Conservation (phyloP, 2,329 filamentous ascomycete genomes). For the Corinectria fuckeliana region DNA sequence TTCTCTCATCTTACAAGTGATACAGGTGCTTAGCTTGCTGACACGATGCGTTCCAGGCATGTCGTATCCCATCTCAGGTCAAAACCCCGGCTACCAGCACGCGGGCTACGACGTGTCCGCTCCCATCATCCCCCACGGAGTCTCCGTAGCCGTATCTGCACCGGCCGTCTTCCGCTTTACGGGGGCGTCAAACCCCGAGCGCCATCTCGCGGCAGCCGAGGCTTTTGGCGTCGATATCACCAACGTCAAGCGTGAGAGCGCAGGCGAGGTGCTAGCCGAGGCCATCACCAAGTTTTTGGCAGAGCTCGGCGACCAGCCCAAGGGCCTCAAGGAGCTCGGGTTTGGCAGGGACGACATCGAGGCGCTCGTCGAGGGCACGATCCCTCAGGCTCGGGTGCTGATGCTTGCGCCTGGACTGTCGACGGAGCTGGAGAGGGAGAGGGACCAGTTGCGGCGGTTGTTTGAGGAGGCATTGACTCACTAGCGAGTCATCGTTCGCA, state of each 20-base stretch:
- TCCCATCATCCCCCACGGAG: constrained; percentile 92
- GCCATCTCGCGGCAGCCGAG: constrained; percentile 88
- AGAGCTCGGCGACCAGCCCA: constrained; percentile 87
- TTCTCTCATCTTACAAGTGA: too few relatives aligned
- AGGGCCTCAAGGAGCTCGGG: constrained; percentile 82
- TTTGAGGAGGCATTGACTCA: constrained; percentile 67
- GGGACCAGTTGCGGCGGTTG: constrained; percentile 71
- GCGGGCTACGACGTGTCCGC: constrained; percentile 78
- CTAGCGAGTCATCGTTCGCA: constrained; percentile 23
- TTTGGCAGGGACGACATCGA: constrained; percentile 81
- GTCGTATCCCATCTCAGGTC: constrained; percentile 96
- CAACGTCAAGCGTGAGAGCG: constrained; percentile 86
- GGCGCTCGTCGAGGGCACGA: constrained; percentile 87
- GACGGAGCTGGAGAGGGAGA: constrained; percentile 71
- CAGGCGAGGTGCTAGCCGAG: constrained; percentile 86
- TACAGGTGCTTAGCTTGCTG: background rate
- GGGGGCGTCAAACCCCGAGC: constrained; percentile 86
- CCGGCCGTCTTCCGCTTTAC: constrained; percentile 96
- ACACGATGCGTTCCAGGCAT: constrained; percentile 64
- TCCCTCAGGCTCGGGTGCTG: constrained; percentile 88
- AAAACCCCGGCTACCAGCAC: constrained; percentile 90
- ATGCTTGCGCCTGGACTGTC: constrained; percentile 87
- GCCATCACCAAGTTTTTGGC: constrained; percentile 82
- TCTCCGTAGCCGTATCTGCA: constrained; percentile 91
- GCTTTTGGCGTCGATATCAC: constrained; percentile 89